phyloP scores from a whole-genome alignment of 768 basidiomycete species.

The Mycena maculata region DNA sequence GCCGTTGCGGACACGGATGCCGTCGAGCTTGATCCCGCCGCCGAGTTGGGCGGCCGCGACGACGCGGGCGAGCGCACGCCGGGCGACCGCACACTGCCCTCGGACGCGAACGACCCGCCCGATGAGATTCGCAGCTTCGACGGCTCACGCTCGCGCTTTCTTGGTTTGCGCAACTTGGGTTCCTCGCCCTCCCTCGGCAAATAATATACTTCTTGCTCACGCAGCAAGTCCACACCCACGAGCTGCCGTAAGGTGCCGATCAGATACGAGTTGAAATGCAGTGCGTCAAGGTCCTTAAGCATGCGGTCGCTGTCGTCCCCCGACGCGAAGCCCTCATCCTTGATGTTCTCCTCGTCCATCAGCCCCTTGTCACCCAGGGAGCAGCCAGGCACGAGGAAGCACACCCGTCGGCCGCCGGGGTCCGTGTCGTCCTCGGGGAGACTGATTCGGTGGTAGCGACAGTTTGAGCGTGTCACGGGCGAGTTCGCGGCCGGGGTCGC shows the following conservation, averaged over 20 bases:
- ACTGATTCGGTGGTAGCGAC: conserved; percentile 76
- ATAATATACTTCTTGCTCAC: conserved; percentile 75
- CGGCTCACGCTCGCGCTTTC: conserved; percentile 21
- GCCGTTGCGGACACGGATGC: conserved; percentile 32
- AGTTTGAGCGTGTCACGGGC: conserved; percentile 75
- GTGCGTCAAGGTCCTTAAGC: conserved; percentile 14
- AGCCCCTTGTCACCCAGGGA: conserved; percentile 67
- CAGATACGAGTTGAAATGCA: conserved; percentile 51
- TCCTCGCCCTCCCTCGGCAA: conserved; percentile 61
- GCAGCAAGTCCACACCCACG: conserved; percentile 72
- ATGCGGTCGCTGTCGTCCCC: conserved; percentile 56
- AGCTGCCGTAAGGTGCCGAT: conserved; percentile 68
- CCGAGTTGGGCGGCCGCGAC: conserved; percentile 40
- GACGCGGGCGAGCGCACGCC: conserved; percentile 36
- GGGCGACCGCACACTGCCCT: conserved; percentile 22
- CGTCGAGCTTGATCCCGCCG: conserved; percentile 45
- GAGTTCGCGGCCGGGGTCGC: conserved; percentile 47
- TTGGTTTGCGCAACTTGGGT: conserved; percentile 33
- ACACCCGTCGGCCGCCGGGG: conserved; percentile 64
- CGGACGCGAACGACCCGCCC: conserved; percentile 23
- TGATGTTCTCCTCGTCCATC: conserved; percentile 70
- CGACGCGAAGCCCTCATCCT: conserved; percentile 69
- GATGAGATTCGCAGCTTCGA: conserved; percentile 27
- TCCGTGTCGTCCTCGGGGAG: conserved; percentile 66
- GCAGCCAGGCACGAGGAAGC: conserved; percentile 77